Evolutionary conservation across 495 filamentous ascomycete species (phyloP), one percentile per base, ranked within the genome.

Genomic region (Neurospora sp.): DNA sequence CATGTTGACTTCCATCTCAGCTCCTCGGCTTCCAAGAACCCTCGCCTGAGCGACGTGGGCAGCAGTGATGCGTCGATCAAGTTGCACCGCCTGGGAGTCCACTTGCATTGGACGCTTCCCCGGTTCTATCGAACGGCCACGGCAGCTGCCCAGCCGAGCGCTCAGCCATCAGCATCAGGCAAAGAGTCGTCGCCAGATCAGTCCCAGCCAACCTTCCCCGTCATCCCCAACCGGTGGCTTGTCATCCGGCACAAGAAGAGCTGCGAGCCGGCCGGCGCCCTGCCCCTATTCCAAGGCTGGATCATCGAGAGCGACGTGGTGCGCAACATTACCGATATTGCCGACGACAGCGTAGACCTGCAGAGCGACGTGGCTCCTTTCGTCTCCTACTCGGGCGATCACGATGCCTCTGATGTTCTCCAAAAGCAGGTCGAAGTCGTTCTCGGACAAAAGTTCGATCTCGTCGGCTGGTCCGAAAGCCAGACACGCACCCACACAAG

Each of bases 41-140:
- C 82, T 7, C 82, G 87, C 1, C 14, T 87, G 31, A 82, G 77
- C 1, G 82, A 89, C 70, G 75, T 88, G 0, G 83, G 82, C 11
- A 77, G 73, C 16, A 69, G 69, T 16, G 48, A 73, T 5, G n/a
- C 48, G 39, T 40, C 39, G 39, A 40, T 40, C 4, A 76, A 75
- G 10, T 41, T 20, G 2, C 76, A 82, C 66, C 82, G 83, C 2
- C 70, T 79, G 2, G 87, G 88, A 0, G 86, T 89, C 9, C 88
- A 89, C 72, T n/a, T 89, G 0, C 83, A 86, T 73, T 89, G 87
- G 88, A 82, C 73, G 1, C n/a, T 89, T 0, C 88, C 88, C 0
- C 81, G 80, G 0, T 40, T 40, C 39, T 40, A 40, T 70, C 81
- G 87, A 0, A 38, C 75, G 0, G 86, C 84, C 9, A 62, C 75